A percentile compares a stretch with the other conserved stretches of the same genome.
Evolutionary conservation across 192 early-diverging fungal species (phyloP).

Genomic region (Chytriomyces sp.): DNA sequence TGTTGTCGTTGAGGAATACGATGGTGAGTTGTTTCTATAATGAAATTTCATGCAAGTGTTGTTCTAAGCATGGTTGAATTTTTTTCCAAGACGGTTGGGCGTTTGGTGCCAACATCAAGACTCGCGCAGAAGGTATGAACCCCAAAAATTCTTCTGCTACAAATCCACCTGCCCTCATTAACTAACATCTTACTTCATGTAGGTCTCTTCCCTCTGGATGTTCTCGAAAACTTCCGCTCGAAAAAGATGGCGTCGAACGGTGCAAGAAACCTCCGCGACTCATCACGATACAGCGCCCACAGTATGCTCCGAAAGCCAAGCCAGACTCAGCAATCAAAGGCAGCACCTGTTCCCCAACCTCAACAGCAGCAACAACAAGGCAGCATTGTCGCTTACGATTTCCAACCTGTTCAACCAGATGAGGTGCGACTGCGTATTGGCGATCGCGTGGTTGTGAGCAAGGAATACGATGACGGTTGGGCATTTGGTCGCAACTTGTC

Average conservation of each 20-base stretch:
- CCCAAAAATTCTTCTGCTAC: no score
- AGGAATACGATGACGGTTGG: conserved; percentile 30
- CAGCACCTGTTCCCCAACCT: neutral
- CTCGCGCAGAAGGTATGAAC: neutral
- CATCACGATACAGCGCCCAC: neutral
- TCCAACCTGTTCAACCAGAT: conserved; percentile 5
- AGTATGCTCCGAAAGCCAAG: neutral
- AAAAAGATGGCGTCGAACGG: neutral
- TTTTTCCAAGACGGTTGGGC: neutral
- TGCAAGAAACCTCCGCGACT: neutral
- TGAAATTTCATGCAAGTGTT: neutral
- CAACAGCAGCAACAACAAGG: neutral
- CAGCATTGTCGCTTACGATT: conserved; percentile 8
- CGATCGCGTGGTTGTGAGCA: conserved; percentile 1
- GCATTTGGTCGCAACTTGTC: conserved; percentile 27
- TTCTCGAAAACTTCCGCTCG: conserved; percentile 12
- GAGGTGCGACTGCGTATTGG: neutral
- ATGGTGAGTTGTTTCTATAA: conserved; percentile 14
- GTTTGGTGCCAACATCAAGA: neutral
- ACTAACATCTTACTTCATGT: no score
- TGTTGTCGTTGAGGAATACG: conserved; percentile 26
- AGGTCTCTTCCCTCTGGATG: conserved; percentile 5
- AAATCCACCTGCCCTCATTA: no score
- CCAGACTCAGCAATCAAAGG: neutral
- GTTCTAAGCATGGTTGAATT: neutral